These are phyloP conservation scores for Musa troglodytarum DNA, from an alignment of 176 grass and related monocot species.

Conservation along the genomic window DNA sequence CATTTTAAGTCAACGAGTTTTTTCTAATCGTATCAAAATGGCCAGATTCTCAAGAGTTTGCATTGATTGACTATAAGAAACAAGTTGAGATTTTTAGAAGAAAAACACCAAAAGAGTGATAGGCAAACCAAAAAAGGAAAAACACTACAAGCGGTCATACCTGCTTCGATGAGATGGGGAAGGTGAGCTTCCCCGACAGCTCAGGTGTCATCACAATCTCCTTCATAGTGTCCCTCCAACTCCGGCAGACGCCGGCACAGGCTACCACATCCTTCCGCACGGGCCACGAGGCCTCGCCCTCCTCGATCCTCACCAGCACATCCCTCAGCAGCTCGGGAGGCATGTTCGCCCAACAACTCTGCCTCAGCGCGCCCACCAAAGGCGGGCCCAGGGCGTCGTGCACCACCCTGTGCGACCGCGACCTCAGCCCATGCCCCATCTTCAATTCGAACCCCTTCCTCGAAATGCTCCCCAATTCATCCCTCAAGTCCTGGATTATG, in stretches of 20 bases:
- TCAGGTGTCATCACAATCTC: constrained; percentile 61
- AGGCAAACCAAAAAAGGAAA: neutral
- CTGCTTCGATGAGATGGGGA: constrained; percentile 90
- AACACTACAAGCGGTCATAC: constrained; percentile 7
- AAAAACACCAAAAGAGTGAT: neutral
- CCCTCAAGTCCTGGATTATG: constrained; percentile 75
- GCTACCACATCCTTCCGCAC: constrained; percentile 48
- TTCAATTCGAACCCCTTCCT: constrained; percentile 26
- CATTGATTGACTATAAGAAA: no score
- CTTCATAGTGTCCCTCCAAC: constrained; percentile 51
- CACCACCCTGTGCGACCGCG: constrained; percentile 38
- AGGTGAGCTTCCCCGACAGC: constrained; percentile 52
- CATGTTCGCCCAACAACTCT: constrained; percentile 67
- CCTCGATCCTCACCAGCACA: constrained; percentile 59
- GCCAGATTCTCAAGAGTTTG: neutral
- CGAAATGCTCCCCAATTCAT: constrained; percentile 64
- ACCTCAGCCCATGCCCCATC: constrained; percentile 34
- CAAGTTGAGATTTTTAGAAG: neutral
- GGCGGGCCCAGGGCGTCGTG: constrained; percentile 22
- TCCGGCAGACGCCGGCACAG: constrained; percentile 69
- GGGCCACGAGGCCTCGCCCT: constrained; percentile 48
- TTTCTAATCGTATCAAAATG: neutral
- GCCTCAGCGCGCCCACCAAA: constrained; percentile 35
- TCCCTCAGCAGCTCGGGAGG: constrained; percentile 71
- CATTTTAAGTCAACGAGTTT: neutral